Percentiles rank a stretch among this genome's conserved stretches.
phyloP scores from a whole-genome alignment of 1,139 yeast species.

The Sugiyamaella paludigena region DNA sequence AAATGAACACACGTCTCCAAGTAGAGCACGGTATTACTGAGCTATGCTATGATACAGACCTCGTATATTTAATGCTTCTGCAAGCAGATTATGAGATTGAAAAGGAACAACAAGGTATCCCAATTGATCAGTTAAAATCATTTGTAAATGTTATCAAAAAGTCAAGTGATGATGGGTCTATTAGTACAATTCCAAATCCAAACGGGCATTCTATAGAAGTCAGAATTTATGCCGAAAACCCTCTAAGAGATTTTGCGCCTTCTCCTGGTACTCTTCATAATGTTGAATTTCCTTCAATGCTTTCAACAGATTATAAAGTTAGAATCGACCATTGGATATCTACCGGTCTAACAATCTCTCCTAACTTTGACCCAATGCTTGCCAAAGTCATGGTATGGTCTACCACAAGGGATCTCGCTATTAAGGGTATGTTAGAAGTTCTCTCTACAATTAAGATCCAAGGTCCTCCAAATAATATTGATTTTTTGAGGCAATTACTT shows the following conservation, averaged over 20 bases:
- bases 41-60: slow-evolving; percentile 94
- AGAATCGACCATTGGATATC: slow-evolving; percentile 7
- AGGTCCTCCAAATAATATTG: slow-evolving; percentile 10
- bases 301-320: neutral
- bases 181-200: neutral
- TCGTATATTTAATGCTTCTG: slow-evolving; percentile 44
- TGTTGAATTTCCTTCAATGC: neutral
- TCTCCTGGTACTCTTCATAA: slow-evolving; percentile 9
- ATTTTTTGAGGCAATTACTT: neutral
- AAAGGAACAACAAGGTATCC: neutral
- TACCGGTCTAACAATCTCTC: slow-evolving; percentile 5
- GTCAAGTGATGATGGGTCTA: no score
- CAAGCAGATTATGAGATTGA: slow-evolving; percentile 5
- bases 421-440: slow-evolving; percentile 3
- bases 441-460: neutral
- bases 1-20: slow-evolving; percentile 95
- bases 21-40: slow-evolving; percentile 97
- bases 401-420: neutral
- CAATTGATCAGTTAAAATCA: neutral
- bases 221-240: slow-evolving; percentile 5
- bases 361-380: slow-evolving; percentile 6
- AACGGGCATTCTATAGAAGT: slow-evolving; percentile 5
- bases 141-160: neutral
- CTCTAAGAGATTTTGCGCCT: slow-evolving; percentile 5
- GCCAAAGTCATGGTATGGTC: slow-evolving; percentile 11